These are phyloP conservation scores for Saccharomycopsis sp. DNA, from an alignment of 805 yeast species.

Conservation along the genomic window DNA sequence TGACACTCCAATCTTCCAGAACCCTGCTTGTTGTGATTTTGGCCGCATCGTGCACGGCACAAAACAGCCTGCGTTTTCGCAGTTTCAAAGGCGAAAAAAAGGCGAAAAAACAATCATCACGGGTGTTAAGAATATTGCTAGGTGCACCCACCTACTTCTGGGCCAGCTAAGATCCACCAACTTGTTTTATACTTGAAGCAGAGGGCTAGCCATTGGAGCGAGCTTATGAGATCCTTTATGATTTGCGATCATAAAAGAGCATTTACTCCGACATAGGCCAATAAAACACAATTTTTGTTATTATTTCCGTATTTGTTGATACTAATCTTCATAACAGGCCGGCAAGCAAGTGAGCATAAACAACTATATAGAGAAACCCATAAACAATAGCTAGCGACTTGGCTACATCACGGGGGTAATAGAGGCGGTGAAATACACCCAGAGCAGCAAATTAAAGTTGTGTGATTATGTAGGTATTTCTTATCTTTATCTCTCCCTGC, in stretches of 20 bases:
- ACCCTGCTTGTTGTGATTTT: background rate
- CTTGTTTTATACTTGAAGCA: background rate
- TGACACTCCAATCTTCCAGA: background rate
- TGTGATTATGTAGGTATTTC: background rate
- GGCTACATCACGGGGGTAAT: background rate
- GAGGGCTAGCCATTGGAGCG: too few relatives aligned
- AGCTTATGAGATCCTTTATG: too few relatives aligned
- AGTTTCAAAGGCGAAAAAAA: background rate
- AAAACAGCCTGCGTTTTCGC: background rate
- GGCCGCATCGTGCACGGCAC: background rate
- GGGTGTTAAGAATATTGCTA: too few relatives aligned
- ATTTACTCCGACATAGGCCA: too few relatives aligned
- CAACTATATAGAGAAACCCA: too few relatives aligned
- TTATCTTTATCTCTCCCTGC: background rate
- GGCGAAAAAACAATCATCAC: background rate
- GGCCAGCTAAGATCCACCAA: background rate
- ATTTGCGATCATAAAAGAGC: too few relatives aligned
- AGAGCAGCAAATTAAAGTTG: background rate
- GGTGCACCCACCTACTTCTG: background rate
- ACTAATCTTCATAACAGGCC: too few relatives aligned
- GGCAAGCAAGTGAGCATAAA: too few relatives aligned
- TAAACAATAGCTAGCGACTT: background rate
- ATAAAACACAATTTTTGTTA: too few relatives aligned
- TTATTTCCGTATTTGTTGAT: too few relatives aligned
- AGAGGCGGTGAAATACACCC: background rate